Base-by-base conservation (phyloP, 768 basidiomycete species). In the Trametes punicea region DNA sequence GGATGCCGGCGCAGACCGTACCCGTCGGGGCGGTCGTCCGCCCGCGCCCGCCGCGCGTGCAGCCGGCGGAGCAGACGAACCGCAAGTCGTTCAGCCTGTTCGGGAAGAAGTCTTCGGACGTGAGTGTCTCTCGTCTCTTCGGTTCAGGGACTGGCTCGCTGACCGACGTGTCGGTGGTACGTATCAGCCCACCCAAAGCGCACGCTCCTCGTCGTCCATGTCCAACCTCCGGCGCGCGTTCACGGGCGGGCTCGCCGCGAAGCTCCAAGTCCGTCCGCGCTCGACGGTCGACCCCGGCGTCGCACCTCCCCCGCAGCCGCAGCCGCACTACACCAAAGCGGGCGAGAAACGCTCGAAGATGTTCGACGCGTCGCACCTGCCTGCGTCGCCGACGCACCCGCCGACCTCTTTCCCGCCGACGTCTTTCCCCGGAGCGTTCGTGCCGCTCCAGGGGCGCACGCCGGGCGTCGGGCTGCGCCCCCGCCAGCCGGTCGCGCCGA, bases 401-500 rank as follows among this genome's bases (percentile, higher is more conserved):
- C 18, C 40, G 11, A 10, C 30, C 39, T 7, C 57, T 15, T 39
- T 29, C 42, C 27, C 50, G 29, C 53, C 56, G 23, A 54, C 56
- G 29, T 44, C 34, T 18, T 38, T 18, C 33, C 39, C 42, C 40
- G 39, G n/a, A 18, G 18, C 55, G 46, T 53, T 46, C 8, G 20
- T 77, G 75, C 27, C 74, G 74, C 41, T 51, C 41, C 41, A 41
- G 34, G 45, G 38, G 45, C 48, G 52, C 16, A 53, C 55, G 55
- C 36, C 50, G 16, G 61, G 65, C 33, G 54, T 57, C 18, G 64
- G 62, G 31, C 49, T 39, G 46, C 56, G 62, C 63, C 70, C 52
- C 52, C 70, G 80, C 38, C 64, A 71, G 60, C 72, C 84, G 11
- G 70, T 86, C 18, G 72, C 74, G 51, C 83, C 86, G 31, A 82